Evolutionary conservation across 2,329 filamentous ascomycete species (phyloP).

Genomic region (Penicillium sp.): DNA sequence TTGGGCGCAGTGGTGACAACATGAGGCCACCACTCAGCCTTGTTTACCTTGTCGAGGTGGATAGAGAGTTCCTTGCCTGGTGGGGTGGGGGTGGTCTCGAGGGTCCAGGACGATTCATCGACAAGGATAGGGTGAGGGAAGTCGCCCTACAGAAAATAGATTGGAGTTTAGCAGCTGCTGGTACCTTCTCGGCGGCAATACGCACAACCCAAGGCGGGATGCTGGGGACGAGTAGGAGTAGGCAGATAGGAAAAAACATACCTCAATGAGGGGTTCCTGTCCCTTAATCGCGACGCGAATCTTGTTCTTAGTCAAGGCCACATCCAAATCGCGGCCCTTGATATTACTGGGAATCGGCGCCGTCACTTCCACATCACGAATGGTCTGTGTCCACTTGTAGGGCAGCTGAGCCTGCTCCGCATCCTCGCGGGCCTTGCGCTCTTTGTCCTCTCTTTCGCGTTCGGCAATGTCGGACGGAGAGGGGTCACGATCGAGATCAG

Average conservation of each 20-base stretch:
- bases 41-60: conserved; percentile 92
- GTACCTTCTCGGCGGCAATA: neutral
- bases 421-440: conserved; percentile 66
- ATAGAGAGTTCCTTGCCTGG: conserved; percentile 71
- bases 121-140: conserved; percentile 73
- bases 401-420: conserved; percentile 87
- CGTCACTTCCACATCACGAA: conserved; percentile 78
- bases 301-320: conserved; percentile 75
- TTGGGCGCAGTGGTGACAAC: conserved; percentile 80
- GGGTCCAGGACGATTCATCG: conserved; percentile 94
- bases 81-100: conserved; percentile 59
- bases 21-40: conserved; percentile 98
- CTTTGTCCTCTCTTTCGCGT: conserved; percentile 54
- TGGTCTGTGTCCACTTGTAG: conserved; percentile 96
- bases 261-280: conserved; percentile 76
- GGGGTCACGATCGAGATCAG: conserved; percentile 31
- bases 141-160: conserved; percentile 61
- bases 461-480: conserved; percentile 41
- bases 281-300: conserved; percentile 83
- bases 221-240: neutral
- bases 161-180: conserved; percentile 3
- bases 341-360: conserved; percentile 75
- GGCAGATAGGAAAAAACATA: conserved; percentile 41
- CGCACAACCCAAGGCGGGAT: neutral
- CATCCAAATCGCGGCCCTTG: conserved; percentile 76